Percentiles rank a stretch among this genome's conserved stretches.
Conservation (phyloP, 495 filamentous ascomycete genomes). For the Amphirosellinia nigrospora region DNA sequence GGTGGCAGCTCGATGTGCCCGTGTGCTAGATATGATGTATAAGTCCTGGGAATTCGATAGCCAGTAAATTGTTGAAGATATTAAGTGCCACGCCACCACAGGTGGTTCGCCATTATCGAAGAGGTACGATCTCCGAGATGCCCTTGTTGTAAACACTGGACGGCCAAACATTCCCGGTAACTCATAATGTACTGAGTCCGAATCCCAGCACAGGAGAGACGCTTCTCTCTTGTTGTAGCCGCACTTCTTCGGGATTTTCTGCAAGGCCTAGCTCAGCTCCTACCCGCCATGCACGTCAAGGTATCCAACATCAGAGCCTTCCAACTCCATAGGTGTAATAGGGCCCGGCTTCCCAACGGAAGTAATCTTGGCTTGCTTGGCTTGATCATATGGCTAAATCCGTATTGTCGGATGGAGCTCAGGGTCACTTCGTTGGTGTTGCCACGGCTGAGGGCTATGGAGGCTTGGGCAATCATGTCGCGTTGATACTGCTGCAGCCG, state of each 20-base stretch:
- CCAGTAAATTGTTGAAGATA: neutral
- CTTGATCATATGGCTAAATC: constrained; percentile 43
- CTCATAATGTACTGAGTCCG: constrained; percentile 34
- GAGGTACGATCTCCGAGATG: neutral
- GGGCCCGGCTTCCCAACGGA: constrained; percentile 78
- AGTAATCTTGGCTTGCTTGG: constrained; percentile 68
- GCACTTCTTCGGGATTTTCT: constrained; percentile 32
- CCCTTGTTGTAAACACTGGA: neutral
- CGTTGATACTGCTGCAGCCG: constrained; percentile 64
- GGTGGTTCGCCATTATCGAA: neutral
- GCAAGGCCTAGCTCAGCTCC: constrained; percentile 32
- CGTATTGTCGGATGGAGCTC: constrained; percentile 40
- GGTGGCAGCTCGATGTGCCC: constrained; percentile 2
- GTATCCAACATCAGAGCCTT: constrained; percentile 46
- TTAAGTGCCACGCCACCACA: neutral
- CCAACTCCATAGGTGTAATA: constrained; percentile 77
- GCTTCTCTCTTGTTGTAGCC: constrained; percentile 33
- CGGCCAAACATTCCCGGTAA: neutral
- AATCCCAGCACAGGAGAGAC: constrained; percentile 31
- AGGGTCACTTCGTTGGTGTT: constrained; percentile 39
- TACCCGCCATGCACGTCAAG: constrained; percentile 27
- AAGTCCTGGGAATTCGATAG: neutral
- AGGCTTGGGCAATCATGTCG: constrained; percentile 64
- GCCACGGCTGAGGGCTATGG: constrained; percentile 49
- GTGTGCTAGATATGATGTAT: constrained; percentile 6